Conservation (phyloP, 371 early-diverging fungal genomes). For the Actinomortierella ambigua region DNA sequence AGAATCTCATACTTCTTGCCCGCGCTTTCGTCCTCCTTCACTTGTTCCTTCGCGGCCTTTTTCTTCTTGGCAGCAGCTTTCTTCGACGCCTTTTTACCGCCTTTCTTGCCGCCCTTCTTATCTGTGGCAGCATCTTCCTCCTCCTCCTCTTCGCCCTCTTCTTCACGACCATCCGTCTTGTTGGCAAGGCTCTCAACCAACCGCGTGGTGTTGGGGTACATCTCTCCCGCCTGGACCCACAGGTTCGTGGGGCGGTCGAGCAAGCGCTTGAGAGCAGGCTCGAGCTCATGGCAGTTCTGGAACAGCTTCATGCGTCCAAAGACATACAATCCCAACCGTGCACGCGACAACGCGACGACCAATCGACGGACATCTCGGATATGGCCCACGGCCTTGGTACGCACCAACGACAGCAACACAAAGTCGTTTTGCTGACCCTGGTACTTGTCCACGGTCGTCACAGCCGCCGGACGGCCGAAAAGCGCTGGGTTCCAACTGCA, state of each 20-base stretch:
- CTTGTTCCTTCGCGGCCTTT: constrained; percentile 28
- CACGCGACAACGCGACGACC: constrained; percentile 91
- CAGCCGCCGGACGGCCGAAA: constrained; percentile 71
- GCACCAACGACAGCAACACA: constrained; percentile 92
- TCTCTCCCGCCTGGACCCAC: constrained; percentile 64
- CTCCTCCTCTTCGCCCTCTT: constrained; percentile 7
- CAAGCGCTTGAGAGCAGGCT: constrained; percentile 65
- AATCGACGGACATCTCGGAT: constrained; percentile 89
- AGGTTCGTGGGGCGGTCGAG: constrained; percentile 54
- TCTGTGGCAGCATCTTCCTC: constrained; percentile 5
- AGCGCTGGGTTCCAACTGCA: constrained; percentile 81
- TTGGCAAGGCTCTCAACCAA: constrained; percentile 1
- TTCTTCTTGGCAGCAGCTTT: neutral
- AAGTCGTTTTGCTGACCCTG: constrained; percentile 96
- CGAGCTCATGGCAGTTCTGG: constrained; percentile 76
- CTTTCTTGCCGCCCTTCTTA: constrained; percentile 14
- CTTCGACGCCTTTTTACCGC: constrained; percentile 13
- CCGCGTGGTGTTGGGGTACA: constrained; percentile 48
- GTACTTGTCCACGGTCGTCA: constrained; percentile 93
- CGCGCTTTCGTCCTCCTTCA: constrained; percentile 30
- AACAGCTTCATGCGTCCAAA: constrained; percentile 80
- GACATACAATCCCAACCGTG: constrained; percentile 92
- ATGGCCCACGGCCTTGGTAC: constrained; percentile 90
- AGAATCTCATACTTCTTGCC: constrained; percentile 47
- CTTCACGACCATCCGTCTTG: constrained; percentile 26